Evolutionary conservation across 305 asterid species (phyloP).

Genomic region (Fraxinus baroniana): DNA sequence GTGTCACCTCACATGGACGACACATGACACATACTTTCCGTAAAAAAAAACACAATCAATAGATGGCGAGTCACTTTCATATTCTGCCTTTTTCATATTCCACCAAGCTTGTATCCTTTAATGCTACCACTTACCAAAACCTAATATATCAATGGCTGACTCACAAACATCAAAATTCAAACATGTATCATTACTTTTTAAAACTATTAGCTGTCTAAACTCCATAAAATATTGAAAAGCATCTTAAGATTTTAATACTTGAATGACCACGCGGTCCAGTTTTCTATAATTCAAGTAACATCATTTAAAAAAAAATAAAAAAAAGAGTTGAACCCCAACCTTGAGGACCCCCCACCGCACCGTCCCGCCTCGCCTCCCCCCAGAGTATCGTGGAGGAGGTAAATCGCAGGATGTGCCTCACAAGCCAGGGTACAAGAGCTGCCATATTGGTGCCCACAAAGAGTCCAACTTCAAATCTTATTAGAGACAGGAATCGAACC

Average conservation of each 20-base stretch:
- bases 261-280: background rate
- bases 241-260: background rate
- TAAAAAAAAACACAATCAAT: background rate
- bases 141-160: background rate
- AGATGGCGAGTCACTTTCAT: background rate
- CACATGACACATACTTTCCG: too few relatives aligned
- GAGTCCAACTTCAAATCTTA: too few relatives aligned
- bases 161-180: background rate
- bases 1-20: too few relatives aligned
- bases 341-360: too few relatives aligned
- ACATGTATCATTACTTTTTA: background rate
- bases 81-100: background rate
- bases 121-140: background rate
- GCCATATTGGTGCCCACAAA: too few relatives aligned
- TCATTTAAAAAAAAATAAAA: too few relatives aligned
- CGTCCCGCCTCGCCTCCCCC: too few relatives aligned
- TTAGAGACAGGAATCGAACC: too few relatives aligned
- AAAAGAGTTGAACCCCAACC: too few relatives aligned
- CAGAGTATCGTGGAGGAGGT: too few relatives aligned
- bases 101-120: background rate
- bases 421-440: too few relatives aligned
- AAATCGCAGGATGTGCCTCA: too few relatives aligned
- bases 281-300: background rate
- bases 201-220: background rate
- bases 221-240: background rate